Evolutionary conservation across 352 stramenopile species (phyloP), one percentile per base, ranked within the genome.

Genomic region (Phytophthora fragariae): DNA sequence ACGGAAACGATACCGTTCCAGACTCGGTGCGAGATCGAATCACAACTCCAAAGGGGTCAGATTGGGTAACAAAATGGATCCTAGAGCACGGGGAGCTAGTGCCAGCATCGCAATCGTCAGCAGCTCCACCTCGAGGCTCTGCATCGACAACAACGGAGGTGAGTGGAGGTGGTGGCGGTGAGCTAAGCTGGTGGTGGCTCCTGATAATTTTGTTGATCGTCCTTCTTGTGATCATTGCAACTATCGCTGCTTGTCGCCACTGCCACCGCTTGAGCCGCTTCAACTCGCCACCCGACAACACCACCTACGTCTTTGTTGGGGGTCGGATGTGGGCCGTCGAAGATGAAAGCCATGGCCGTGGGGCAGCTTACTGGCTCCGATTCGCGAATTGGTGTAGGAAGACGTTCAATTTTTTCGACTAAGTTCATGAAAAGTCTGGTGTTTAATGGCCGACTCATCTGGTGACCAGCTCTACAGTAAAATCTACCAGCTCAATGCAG

Each of bases 1-100:
- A 82, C 58, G 60, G 67, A 2, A 73, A 62, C 8, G 31, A 65
- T 17, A 68, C 24, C 11, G 27, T 68, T 10, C 65, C 74, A 15
- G 46, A 67, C 3, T 31, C 54, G 9, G 57, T 70, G 1, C 66
- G 44, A 62, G 41, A 56, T 15, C 57, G 54, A 10, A 52, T 67
- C 2, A 74, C 59, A 19, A 62, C 54, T 31, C 70, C 70, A 31
- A 41, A 63, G 46, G 54, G n/a, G 1, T 35, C 55, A 1, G 70
- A 73, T 8, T 77, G 70, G 70, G 74, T 84, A 1, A 73, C 63
- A 21, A 27, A 37, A 12, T 84, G 77, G 77, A 71, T 84, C 9
- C 10, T 59, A 37, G 55, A 74, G 35, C n/a, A 59, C 29, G 50
- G 41, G 9, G 39, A 59, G 9, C 46, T n/a, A n/a, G 57, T 5